phyloP scores from a whole-genome alignment of 805 yeast species.

The Schizosaccharomyces octosporus region DNA sequence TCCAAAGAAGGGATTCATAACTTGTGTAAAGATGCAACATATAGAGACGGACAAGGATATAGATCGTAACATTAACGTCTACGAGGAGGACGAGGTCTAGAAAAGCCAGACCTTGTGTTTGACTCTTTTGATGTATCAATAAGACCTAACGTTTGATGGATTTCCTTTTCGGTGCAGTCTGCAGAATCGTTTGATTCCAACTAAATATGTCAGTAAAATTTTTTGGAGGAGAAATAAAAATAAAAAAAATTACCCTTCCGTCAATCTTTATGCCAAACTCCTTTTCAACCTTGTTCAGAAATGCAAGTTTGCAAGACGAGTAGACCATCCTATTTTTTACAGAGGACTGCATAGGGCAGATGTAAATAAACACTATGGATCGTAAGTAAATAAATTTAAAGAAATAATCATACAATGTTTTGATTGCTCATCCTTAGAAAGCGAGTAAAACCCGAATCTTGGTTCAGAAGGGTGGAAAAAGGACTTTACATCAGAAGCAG shows the following conservation, averaged over 20 bases:
- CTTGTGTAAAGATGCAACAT: background rate
- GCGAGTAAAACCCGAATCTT: background rate
- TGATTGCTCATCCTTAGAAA: background rate
- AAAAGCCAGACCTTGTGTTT: constrained; percentile 6
- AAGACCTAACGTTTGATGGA: background rate
- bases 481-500: background rate
- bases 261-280: constrained; percentile 6
- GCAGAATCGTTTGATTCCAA: constrained; percentile 12
- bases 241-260: constrained; percentile 5
- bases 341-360: constrained; percentile 76
- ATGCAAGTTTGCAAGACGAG: constrained; percentile 39
- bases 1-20: too few relatives aligned
- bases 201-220: constrained; percentile 2
- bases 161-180: constrained; percentile 7
- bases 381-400: background rate
- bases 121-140: background rate
- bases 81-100: constrained; percentile 9
- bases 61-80: constrained; percentile 3
- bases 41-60: background rate
- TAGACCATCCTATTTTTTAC: constrained; percentile 81
- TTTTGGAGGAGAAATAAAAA: too few relatives aligned
- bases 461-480: background rate
- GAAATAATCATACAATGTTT: background rate
- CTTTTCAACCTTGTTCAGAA: constrained; percentile 11
- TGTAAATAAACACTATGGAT: constrained; percentile 33